Conservation (phyloP, 371 early-diverging fungal genomes). For the Zancudomyces culisetae region DNA sequence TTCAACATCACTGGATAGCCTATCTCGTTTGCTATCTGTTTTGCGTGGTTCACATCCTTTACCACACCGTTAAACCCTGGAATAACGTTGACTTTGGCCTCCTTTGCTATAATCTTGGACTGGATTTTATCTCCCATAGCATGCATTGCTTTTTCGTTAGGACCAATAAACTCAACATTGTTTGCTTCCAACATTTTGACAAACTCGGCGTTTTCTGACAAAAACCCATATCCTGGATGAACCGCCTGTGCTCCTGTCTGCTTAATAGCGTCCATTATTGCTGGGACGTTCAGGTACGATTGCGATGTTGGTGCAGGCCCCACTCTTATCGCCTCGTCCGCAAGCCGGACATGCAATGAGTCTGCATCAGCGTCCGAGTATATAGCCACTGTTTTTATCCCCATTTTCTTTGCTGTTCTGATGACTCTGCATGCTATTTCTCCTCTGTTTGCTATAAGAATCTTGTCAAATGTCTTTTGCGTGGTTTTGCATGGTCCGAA, state of each 20-base stretch:
- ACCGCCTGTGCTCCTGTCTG: constrained; percentile 78
- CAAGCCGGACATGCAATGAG: constrained; percentile 62
- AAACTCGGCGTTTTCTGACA: constrained; percentile 89
- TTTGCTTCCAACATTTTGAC: constrained; percentile 50
- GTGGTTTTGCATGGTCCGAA: neutral
- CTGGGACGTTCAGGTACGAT: constrained; percentile 68
- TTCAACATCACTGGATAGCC: constrained; percentile 90
- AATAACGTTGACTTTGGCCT: constrained; percentile 75
- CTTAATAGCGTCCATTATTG: constrained; percentile 67
- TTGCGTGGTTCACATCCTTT: constrained; percentile 54
- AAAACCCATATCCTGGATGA: constrained; percentile 90
- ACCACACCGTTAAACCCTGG: constrained; percentile 91
- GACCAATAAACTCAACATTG: constrained; percentile 76
- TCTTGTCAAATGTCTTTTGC: constrained; percentile 43
- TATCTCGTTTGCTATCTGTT: constrained; percentile 56
- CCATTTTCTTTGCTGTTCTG: constrained; percentile 66
- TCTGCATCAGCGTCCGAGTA: constrained; percentile 83
- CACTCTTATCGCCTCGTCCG: constrained; percentile 57
- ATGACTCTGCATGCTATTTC: constrained; percentile 82
- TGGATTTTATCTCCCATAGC: constrained; percentile 92
- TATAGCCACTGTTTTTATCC: constrained; percentile 88
- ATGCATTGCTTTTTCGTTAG: constrained; percentile 71
- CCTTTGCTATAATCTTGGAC: constrained; percentile 77
- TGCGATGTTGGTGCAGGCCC: constrained; percentile 71
- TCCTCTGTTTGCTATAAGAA: constrained; percentile 74